Evolutionary conservation across 2,329 filamentous ascomycete species (phyloP), one percentile per base, ranked within the genome.

Genomic region (Talaromyces sp.): DNA sequence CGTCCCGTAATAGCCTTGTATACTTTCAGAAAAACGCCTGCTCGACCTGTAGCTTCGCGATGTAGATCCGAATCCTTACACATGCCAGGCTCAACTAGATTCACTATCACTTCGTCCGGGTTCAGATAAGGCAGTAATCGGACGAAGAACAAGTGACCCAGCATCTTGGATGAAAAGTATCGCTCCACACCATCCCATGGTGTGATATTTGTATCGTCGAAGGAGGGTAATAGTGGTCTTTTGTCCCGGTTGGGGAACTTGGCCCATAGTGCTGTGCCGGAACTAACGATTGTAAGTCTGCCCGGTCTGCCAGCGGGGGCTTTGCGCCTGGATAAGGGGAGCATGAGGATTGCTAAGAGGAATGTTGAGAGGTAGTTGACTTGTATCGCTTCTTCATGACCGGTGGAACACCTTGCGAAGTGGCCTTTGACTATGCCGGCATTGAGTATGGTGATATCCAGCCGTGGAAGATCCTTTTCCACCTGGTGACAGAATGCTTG

Each of bases 21-120:
- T n/a, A 37, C 47, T 0, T 24, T 10, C 4, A 59, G 52, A 41
- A 63, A 63, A 7, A 63, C 11, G 10, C 37, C 52, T 13, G 43
- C 43, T 6, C 2, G 10, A 2, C 19, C 43, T 1, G n/a, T 22
- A 7, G 19, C 43, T 22, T 52, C 45, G 83, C 62, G 84, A n/a
- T 52, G 45, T 16, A 86, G 71, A 0, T 71, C 68, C 0, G 84
- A 84, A 1, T 78, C 81, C 33, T 73, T 76, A 7, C 78, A 74
- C 47, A 77, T 72, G 0, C 80, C 83, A 1, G 83, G 83, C 22
- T 83, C 81, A 1, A 79, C 80, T 1, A 82, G 66, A 63, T 84
- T 85, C 56, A 85, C 72, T 47, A 77, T 69, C 0, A 83, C 78
- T 39, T 82, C 77, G 1, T 82, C 74, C 0, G 76, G 66, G 1